Evolutionary conservation across 2,329 filamentous ascomycete species (phyloP).

Genomic region (Aspergillus pseudonomiae): DNA sequence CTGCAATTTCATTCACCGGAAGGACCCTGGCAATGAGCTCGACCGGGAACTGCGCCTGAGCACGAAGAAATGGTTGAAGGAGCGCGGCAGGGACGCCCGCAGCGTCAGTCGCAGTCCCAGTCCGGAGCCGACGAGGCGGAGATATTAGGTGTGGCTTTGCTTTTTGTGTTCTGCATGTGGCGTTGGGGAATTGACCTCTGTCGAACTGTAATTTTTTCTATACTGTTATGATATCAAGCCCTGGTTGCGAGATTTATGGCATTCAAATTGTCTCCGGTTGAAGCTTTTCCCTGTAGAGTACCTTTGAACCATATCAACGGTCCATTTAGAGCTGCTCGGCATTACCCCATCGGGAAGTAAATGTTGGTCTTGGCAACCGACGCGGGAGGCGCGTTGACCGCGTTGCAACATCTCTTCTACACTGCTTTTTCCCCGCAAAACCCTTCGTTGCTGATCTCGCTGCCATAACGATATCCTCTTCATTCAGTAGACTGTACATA

Average conservation of each 20-base stretch:
- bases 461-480: not conserved
- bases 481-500: not conserved
- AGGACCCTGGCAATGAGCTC: conserved; percentile 87
- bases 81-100: conserved; percentile 79
- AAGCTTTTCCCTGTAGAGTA: not conserved
- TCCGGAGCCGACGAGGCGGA: conserved; percentile 77
- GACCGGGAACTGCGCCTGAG: conserved; percentile 83
- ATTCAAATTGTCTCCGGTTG: conserved; percentile 7
- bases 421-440: not conserved
- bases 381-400: not conserved
- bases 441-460: not conserved
- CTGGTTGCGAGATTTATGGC: conserved; percentile 19
- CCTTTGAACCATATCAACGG: not conserved
- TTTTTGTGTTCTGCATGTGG: conserved; percentile 22
- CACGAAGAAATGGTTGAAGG: conserved; percentile 95
- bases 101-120: conserved; percentile 82
- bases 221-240: conserved; percentile 35
- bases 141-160: conserved; percentile 55
- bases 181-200: conserved; percentile 24
- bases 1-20: conserved; percentile 99
- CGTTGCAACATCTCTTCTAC: not conserved
- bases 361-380: conserved; percentile 2
- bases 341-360: conserved; percentile 1
- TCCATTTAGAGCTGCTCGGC: not conserved
- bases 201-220: conserved; percentile 20